phyloP scores from a whole-genome alignment of 148 eudicot genomes.

The Camellia sinensis region DNA sequence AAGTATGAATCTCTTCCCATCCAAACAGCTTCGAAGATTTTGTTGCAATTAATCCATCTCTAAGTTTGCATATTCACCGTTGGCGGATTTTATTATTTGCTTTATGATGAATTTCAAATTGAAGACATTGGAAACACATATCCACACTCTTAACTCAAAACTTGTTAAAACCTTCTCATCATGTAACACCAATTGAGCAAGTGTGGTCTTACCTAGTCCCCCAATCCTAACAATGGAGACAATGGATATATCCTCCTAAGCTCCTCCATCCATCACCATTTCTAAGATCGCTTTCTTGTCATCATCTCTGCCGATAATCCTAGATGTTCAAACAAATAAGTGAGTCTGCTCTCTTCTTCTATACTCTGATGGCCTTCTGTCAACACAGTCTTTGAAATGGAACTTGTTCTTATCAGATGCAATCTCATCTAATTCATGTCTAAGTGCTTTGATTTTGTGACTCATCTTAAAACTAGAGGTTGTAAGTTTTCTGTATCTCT shows the following conservation, averaged over 20 bases:
- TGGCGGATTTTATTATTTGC: neutral
- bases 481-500: no score
- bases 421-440: neutral
- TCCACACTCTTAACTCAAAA: constrained; percentile 19
- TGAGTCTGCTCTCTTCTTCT: constrained; percentile 2
- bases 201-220: constrained; percentile 30
- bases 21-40: neutral
- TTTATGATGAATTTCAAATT: neutral
- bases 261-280: neutral
- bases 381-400: neutral
- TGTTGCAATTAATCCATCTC: neutral
- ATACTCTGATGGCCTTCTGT: neutral
- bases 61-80: neutral
- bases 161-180: neutral
- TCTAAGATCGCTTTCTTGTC: neutral
- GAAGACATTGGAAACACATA: constrained; percentile 8
- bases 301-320: constrained; percentile 13
- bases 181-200: constrained; percentile 20
- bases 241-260: neutral
- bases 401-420: neutral
- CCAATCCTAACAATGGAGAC: constrained; percentile 30
- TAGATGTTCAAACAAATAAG: neutral
- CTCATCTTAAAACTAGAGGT: neutral
- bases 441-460: neutral
- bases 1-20: constrained; percentile 14